Percentiles rank a stretch among this genome's conserved stretches.
Evolutionary conservation across 441 rosid genomes (phyloP).

Genomic region (Brassica balearica): DNA sequence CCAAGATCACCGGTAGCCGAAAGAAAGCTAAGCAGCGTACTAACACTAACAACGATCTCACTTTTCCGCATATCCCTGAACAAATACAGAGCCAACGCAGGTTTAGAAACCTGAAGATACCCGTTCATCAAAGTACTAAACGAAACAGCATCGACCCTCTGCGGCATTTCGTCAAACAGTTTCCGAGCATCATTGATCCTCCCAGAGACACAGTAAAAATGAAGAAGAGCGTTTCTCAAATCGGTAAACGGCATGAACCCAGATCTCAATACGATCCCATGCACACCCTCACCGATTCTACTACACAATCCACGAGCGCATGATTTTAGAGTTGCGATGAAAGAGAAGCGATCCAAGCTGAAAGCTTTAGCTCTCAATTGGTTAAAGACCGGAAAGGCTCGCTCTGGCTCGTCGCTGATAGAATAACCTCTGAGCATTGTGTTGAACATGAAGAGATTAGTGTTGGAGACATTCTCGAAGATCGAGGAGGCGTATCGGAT

Average conservation of each 20-base stretch:
- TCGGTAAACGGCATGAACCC: slow-evolving; percentile 54
- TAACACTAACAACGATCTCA: slow-evolving; percentile 44
- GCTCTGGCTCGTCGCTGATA: slow-evolving; percentile 51
- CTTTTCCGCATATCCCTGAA: slow-evolving; percentile 46
- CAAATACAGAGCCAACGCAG: slow-evolving; percentile 44
- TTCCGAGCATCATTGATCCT: slow-evolving; percentile 49
- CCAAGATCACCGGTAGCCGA: slow-evolving; percentile 52
- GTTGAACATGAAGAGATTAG: slow-evolving; percentile 71
- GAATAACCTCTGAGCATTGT: slow-evolving; percentile 66
- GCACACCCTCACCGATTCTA: slow-evolving; percentile 54
- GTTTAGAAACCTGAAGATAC: slow-evolving; percentile 50
- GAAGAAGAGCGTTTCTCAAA: slow-evolving; percentile 56
- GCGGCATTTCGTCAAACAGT: slow-evolving; percentile 67
- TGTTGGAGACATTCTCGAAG: slow-evolving; percentile 49
- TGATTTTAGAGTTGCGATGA: slow-evolving; percentile 59
- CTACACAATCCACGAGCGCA: slow-evolving; percentile 48
- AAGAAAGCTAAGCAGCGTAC: slow-evolving; percentile 54
- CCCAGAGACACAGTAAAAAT: slow-evolving; percentile 48
- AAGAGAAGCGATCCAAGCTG: slow-evolving; percentile 65
- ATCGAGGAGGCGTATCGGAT: slow-evolving; percentile 62
- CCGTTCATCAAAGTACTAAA: slow-evolving; percentile 67
- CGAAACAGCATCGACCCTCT: slow-evolving; percentile 55
- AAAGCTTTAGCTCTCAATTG: slow-evolving; percentile 56
- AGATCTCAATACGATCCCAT: slow-evolving; percentile 58
- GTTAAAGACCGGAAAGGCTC: slow-evolving; percentile 60